Base-by-base conservation (phyloP, 164 flowering plant genomes). In the Euptelea pleiosperma region DNA sequence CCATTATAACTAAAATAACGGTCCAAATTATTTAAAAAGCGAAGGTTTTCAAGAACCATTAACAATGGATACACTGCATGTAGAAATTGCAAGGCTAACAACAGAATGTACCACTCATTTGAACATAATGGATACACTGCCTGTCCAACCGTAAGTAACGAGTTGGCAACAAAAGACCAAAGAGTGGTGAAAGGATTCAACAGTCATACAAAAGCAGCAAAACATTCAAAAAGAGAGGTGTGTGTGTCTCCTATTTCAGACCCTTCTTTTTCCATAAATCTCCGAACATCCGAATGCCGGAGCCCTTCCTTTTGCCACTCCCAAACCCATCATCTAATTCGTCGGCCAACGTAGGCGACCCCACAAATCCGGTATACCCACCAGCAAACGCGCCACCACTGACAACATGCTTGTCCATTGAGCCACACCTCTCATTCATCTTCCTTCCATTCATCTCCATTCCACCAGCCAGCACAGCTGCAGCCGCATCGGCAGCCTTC, bases 401-500 rank as follows among this genome's bases (percentile, higher is more conserved):
- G 3, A 44, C 37, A 31, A 67, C 63, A 46, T 80, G 80, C 70
- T 85, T 85, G 50, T 85, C 91, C 89, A 83, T 85, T 8, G 96
- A 85, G 2, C 80, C 83, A 63, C 86, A 81, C 69, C 89, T 76
- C 66, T 72, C 82, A 0, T 77, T 52, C 26, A 78, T 53, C 62
- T 77, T 72, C 40, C 64, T 65, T 16, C 82, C 84, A 35, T 79
- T 74, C 79, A 79, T 75, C 22, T 82, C 96, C 25, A 70, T 68
- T 16, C 71, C 76, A 16, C 75, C 77, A 22, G 85, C 57, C 56
- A 93, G 76, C 71, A 93, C 85, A 4, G 87, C 70, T 6, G 93
- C 84, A 18, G 99, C 99, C 8, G 97, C 96, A 75, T 93, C 99
- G 0, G 96, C 96, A 3, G 98, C 98, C 73, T 92, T 92, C 67